A percentile compares a stretch with the other conserved stretches of the same genome.
Conservation (phyloP, 1,284 basidiomycete genomes). For the Trametes sp. region DNA sequence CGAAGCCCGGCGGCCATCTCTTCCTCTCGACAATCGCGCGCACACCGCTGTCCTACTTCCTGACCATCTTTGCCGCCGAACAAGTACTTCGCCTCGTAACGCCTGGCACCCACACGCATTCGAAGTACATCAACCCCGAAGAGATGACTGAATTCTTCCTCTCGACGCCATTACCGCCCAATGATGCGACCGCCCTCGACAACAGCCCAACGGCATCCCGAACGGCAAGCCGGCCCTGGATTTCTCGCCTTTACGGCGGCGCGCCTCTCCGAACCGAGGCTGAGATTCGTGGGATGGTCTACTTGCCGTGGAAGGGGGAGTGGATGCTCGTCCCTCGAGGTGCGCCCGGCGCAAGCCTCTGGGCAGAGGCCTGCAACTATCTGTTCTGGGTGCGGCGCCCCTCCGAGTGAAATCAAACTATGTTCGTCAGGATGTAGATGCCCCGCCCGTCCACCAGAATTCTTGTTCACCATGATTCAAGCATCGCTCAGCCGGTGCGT, state of each 20-base stretch:
- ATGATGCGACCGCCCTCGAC: not conserved
- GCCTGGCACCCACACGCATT: constrained; percentile 91
- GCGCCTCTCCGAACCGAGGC: constrained; percentile 69
- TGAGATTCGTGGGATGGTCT: constrained; percentile 85
- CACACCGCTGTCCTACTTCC: constrained; percentile 87
- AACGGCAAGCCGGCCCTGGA: constrained; percentile 46
- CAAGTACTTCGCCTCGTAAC: constrained; percentile 84
- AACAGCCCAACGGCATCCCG: not conserved
- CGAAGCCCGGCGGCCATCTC: constrained; percentile 93
- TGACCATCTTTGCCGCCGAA: constrained; percentile 94
- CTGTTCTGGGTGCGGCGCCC: constrained; percentile 84
- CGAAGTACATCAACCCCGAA: constrained; percentile 89
- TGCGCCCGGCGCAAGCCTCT: constrained; percentile 59
- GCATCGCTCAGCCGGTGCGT: no score
- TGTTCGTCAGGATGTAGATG: not conserved
- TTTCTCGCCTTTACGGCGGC: constrained; percentile 51
- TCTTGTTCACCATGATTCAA: not conserved
- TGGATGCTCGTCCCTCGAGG: constrained; percentile 77
- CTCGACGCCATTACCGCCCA: constrained; percentile 53
- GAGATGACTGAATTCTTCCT: constrained; percentile 91
- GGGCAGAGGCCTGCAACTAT: constrained; percentile 81
- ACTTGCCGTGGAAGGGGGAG: constrained; percentile 76
- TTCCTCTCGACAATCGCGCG: constrained; percentile 97
- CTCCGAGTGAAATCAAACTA: constrained; percentile 21
- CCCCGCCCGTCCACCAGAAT: no score